Base-by-base conservation (phyloP, 1,139 yeast genomes). In the Candida gigantensis region DNA sequence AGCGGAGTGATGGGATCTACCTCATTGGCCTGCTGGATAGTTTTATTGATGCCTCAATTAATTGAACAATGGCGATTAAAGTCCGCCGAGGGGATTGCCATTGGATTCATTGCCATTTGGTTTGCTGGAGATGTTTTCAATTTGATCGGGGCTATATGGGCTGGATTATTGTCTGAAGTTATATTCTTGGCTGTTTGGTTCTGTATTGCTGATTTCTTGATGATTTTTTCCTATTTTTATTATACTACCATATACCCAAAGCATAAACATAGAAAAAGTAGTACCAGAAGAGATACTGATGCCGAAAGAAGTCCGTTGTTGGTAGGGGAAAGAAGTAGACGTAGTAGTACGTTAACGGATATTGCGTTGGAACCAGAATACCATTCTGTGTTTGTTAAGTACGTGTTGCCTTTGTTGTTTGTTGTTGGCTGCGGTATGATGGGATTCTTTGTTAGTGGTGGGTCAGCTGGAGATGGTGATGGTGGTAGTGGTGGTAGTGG, bases 31-130 rank as follows among this genome's bases (percentile, higher is more conserved):
- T 83, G 90, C 55, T 86, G 92, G 92, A 76, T 86, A 17, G 90
- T 85, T n/a, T 63, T 85, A 33, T 70, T 84, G 43, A 65, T 84
- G 51, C 95, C 95, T 2, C 95, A 86, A 58, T 71, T 85, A 32
- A 74, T 85, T 26, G 95, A 85, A 56, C 94, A 85, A 59, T 85
- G 90, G 90, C 64, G 84, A 41, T 63, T 80, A 36, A 81, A 84
- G 53, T 77, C 87, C 16, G 87, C 89, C 4, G 92, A 84, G 26
- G 95, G 95, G 4, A 79, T 85, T 15, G 81, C 94, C 23, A 72
- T 83, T 26, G 77, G 83, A 3, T 85, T 85, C 52, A 72, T 85
- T 21, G 50, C 75, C 12, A 75, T 82, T 37, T 85, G 95, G 95
- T 73, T 83, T 36, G 49, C 80, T 21, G 95, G 95, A 7, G 95